These are phyloP conservation scores for Clonostachys sp. DNA, from an alignment of 2,329 filamentous ascomycete genomes.

Conservation along the genomic window DNA sequence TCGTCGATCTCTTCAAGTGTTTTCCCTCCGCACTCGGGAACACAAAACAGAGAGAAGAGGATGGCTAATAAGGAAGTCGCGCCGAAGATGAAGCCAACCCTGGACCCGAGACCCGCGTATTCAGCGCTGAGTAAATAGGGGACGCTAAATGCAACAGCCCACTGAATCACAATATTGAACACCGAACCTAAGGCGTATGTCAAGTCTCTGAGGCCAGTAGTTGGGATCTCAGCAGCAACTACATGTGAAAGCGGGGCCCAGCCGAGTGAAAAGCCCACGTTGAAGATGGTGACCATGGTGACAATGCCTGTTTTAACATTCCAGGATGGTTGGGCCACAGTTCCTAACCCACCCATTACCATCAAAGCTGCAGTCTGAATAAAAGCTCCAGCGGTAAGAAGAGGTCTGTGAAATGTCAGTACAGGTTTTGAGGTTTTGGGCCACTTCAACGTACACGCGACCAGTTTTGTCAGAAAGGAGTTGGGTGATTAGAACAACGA, in stretches of 20 bases:
- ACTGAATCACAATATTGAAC: constrained; percentile 15
- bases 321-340: constrained; percentile 6
- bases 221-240: constrained; percentile 24
- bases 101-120: constrained; percentile 23
- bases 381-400: constrained; percentile 15
- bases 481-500: constrained; percentile 7
- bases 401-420: no score
- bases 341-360: constrained; percentile 30
- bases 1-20: constrained; percentile 1
- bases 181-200: constrained; percentile 18
- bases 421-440: no score
- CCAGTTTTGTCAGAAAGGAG: constrained; percentile 11
- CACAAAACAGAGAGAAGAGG: constrained; percentile 17
- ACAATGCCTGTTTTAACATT: constrained; percentile 10
- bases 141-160: constrained; percentile 22
- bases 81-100: constrained; percentile 27
- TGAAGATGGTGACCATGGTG: constrained; percentile 22
- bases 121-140: constrained; percentile 28
- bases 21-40: constrained; percentile 24
- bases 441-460: constrained; percentile 2
- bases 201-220: constrained; percentile 20
- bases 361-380: constrained; percentile 20
- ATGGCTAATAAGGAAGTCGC: constrained; percentile 12
- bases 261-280: constrained; percentile 18
- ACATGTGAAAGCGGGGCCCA: constrained; percentile 28